Percentiles rank a stretch among this genome's conserved stretches.
These are phyloP conservation scores for Trichoderma atrobrunneum DNA, from an alignment of 2,329 filamentous ascomycete genomes.

Conservation along the genomic window DNA sequence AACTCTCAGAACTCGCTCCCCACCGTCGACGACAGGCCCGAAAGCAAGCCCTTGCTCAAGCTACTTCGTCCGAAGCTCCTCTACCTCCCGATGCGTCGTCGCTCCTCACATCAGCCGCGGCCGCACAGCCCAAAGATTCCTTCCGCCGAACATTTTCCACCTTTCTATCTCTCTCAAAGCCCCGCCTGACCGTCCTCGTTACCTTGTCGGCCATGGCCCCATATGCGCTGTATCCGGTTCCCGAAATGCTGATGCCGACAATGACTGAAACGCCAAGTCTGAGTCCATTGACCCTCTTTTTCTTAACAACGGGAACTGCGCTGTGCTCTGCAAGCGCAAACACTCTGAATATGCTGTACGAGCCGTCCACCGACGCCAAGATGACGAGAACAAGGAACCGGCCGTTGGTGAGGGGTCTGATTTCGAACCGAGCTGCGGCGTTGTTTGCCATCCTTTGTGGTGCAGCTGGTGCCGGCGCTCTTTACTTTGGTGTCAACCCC, in stretches of 20 bases:
- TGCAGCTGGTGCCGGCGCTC: constrained; percentile 62
- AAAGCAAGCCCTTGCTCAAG: constrained; percentile 24
- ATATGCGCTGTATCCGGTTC: constrained; percentile 91
- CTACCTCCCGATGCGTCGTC: constrained; percentile 54
- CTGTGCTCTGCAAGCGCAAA: constrained; percentile 91
- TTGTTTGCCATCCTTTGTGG: constrained; percentile 77
- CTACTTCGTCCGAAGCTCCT: constrained; percentile 26
- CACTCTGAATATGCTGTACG: constrained; percentile 95
- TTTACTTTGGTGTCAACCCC: constrained; percentile 91
- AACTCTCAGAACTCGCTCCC: constrained; percentile 30
- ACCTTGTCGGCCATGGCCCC: constrained; percentile 86
- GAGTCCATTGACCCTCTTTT: constrained; percentile 85
- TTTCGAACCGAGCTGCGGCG: constrained; percentile 68
- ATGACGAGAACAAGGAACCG: constrained; percentile 93
- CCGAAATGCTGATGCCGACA: constrained; percentile 72
- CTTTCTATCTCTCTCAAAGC: constrained; percentile 91
- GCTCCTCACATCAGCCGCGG: constrained; percentile 51
- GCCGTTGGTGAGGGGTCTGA: constrained; percentile 78
- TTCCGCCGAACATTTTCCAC: constrained; percentile 68
- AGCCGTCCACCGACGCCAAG: constrained; percentile 81
- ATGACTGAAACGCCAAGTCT: constrained; percentile 70
- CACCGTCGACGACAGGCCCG: constrained; percentile 37
- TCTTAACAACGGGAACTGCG: constrained; percentile 85
- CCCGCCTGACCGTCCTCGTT: constrained; percentile 85
- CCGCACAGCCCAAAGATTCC: constrained; percentile 49